A percentile compares a stretch with the other conserved stretches of the same genome.
Conservation (phyloP, 345 rosid genomes). For the Microcos paniculata region DNA sequence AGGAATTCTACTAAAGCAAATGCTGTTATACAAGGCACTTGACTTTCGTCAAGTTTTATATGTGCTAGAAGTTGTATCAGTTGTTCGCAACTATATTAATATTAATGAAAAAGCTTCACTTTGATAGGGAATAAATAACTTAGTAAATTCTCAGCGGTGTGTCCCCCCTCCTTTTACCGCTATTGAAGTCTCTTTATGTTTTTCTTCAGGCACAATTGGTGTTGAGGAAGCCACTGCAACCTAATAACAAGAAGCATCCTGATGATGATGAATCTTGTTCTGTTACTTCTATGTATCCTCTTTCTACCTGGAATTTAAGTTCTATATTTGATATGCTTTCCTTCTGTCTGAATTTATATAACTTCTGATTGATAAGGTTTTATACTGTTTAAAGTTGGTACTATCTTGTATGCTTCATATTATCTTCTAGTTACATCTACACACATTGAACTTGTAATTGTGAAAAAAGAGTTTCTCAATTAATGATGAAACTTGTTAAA, state of each 20-base stretch:
- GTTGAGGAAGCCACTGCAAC: constrained; percentile 62
- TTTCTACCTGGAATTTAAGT: neutral
- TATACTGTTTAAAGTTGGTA: neutral
- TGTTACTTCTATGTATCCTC: constrained; percentile 69
- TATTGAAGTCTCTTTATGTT: neutral
- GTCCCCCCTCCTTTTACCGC: neutral
- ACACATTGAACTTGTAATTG: neutral
- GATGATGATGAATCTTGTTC: constrained; percentile 80
- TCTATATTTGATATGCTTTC: neutral
- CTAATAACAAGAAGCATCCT: constrained; percentile 62
- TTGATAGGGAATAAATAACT: neutral
- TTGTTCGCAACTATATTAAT: neutral
- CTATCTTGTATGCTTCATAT: neutral
- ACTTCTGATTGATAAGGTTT: neutral
- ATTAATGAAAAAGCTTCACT: neutral
- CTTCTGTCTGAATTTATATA: neutral
- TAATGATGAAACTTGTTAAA: neutral
- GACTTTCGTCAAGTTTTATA: neutral
- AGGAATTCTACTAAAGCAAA: neutral
- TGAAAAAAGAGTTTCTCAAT: neutral
- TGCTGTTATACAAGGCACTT: neutral
- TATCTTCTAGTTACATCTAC: neutral
- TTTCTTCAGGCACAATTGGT: constrained; percentile 36
- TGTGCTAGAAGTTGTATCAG: neutral
- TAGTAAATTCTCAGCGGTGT: neutral